Conservation (phyloP, 805 yeast genomes). For the Maudiozyma barnettii region DNA sequence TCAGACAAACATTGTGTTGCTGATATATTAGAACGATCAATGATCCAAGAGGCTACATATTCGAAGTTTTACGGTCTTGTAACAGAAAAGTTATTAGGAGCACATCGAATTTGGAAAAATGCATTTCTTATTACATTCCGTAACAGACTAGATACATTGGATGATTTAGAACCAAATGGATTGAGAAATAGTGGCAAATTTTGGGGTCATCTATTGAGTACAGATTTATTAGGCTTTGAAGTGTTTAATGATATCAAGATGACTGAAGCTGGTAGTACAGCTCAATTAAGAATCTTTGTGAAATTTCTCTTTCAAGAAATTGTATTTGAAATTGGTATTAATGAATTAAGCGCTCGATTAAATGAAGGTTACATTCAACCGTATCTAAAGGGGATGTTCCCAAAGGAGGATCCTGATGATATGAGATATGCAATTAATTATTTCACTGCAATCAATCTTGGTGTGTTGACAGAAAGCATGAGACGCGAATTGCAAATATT, state of each 20-base stretch:
- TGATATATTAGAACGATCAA: slow-evolving; percentile 68
- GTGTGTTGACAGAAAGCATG: slow-evolving; percentile 75
- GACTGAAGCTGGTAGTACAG: slow-evolving; percentile 64
- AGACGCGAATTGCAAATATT: slow-evolving; percentile 41
- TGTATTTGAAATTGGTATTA: slow-evolving; percentile 64
- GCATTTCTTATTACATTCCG: slow-evolving; percentile 46
- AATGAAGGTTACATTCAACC: slow-evolving; percentile 44
- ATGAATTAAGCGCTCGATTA: slow-evolving; percentile 40
- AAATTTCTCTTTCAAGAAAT: slow-evolving; percentile 75
- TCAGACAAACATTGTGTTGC: slow-evolving; percentile 45
- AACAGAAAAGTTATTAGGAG: slow-evolving; percentile 52
- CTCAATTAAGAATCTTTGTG: slow-evolving; percentile 70
- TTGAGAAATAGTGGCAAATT: slow-evolving; percentile 72
- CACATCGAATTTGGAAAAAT: slow-evolving; percentile 46
- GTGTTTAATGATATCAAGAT: slow-evolving; percentile 46
- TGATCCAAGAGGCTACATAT: slow-evolving; percentile 79
- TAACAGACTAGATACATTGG: slow-evolving; percentile 47
- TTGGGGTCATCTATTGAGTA: slow-evolving; percentile 76
- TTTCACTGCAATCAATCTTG: slow-evolving; percentile 88
- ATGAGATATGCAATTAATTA: slow-evolving; percentile 76
- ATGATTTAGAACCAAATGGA: slow-evolving; percentile 61
- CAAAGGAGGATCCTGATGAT: slow-evolving; percentile 41
- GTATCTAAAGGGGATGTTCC: slow-evolving; percentile 53
- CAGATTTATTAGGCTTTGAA: slow-evolving; percentile 59
- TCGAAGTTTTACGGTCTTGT: slow-evolving; percentile 77